Base-by-base conservation (phyloP, 2,329 filamentous ascomycete genomes). In the Xylariomycetidae sp. region DNA sequence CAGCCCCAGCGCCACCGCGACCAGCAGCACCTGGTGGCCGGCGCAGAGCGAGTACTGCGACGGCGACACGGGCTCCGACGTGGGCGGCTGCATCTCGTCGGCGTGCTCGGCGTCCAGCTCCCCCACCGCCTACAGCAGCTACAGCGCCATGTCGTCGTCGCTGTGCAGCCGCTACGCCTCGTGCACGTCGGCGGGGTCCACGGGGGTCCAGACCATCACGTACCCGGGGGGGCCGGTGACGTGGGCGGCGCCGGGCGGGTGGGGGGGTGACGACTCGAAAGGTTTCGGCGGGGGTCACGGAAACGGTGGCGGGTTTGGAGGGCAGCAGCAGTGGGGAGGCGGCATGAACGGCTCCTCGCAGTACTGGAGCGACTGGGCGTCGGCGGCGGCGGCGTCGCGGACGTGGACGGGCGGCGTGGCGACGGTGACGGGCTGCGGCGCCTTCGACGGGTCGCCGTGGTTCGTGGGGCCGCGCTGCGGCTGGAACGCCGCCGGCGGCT, bases 341-440 rank as follows among this genome's bases (percentile, higher is more conserved):
- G 28, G 17, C 22, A 32, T 32, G 15, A 34, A 29, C 31, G 29
- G 12, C 10, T 46, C 48, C 37, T 38, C 38, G 32, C 35, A 43
- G 32, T 48, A 53, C 39, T 54, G 48, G 49, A 50, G 49, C 23
- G 49, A 51, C 33, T 57, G 54, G 54, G 49, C 53, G 22, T 48
- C 48, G 2, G 53, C 52, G 16, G 51, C 49, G 32, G 34, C 38
- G 20, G 44, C 44, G 6, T 53, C 54, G 5, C 45, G 43, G 27
- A 62, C 59, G 29, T 64, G 57, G 55, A 48, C 57, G 2, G 59
- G 57, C 28, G 57, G 58, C 25, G 54, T 53, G 13, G 62, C 59
- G 37, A 66, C 63, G 16, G 58, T 66, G 3, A 65, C 61, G 1
- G 62, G 62, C 2, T 67, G 63, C 40, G n/a, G n/a, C n/a, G 52